Evolutionary conservation across 2,329 filamentous ascomycete species (phyloP), one percentile per base, ranked within the genome.

Genomic region (Pyrenophora teres): DNA sequence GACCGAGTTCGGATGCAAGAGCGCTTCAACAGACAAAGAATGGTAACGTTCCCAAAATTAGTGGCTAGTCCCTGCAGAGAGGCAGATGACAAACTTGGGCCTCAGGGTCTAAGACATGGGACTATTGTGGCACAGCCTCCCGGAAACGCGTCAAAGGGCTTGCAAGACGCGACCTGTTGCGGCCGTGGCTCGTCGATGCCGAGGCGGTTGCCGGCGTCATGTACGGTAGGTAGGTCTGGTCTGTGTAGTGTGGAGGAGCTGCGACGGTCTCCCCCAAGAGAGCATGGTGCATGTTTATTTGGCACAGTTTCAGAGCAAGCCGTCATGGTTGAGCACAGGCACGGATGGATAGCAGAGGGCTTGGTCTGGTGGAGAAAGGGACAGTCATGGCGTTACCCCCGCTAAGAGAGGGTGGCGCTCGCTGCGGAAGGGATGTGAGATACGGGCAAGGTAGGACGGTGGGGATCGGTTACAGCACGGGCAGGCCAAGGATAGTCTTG

Each of bases 371-470:
- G 50, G 57, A 60, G 55, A 54, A 40, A 23, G 57, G 60, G 16
- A 25, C 57, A 58, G 68, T 50, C 63, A 69, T 67, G 65, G 68
- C 67, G 69, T 69, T 66, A 61, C 59, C 55, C 54, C 60, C 54
- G 60, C 62, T 58, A 63, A 57, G 50, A 53, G 50, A 53, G 50
- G 57, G 69, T 65, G 67, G 65, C 65, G 68, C 63, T 54, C 60
- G 66, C 47, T 65, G 62, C 62, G 67, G 69, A 69, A 68, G 67
- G 67, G 63, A 71, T 71, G 65, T 25, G 62, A 65, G 67, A 70
- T 68, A 63, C 60, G 41, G 51, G 60, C 64, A 65, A 67, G 68
- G 64, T 62, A 67, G 53, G 60, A 67, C 63, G 56, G 60, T 51
- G 63, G 61, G 69, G 68, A 72, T 71, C 64, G 64, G 67, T 65